Percentiles rank a stretch among this genome's conserved stretches.
Conservation (phyloP, 208 protist species). For the Trypanosoma conorhini region DNA sequence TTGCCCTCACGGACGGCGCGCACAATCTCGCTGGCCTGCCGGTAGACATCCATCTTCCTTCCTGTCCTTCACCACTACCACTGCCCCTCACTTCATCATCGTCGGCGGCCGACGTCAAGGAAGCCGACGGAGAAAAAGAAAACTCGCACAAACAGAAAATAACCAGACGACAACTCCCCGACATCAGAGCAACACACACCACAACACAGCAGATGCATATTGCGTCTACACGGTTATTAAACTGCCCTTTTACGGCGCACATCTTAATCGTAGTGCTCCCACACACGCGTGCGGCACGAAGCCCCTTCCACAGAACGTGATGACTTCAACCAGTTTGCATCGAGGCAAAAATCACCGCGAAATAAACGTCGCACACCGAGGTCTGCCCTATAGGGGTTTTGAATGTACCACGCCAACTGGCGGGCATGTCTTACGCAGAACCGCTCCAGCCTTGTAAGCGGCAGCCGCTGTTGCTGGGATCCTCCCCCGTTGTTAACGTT, state of each 20-base stretch:
- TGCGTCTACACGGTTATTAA: neutral
- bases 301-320: conserved; percentile 14
- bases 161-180: too few species aligned
- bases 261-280: conserved; percentile 39
- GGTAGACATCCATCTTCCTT: conserved; percentile 85
- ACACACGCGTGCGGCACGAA: conserved; percentile 29
- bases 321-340: conserved; percentile 34
- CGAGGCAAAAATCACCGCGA: conserved; percentile 17
- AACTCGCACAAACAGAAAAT: neutral
- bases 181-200: neutral
- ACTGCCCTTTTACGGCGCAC: neutral
- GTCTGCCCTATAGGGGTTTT: neutral
- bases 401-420: conserved; percentile 10
- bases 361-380: neutral
- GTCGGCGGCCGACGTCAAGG: neutral
- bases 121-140: conserved; percentile 8
- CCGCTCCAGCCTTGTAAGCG: neutral
- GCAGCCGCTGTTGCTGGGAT: neutral
- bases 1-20: conserved; percentile 64
- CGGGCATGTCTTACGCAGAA: conserved; percentile 15
- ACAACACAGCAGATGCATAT: neutral
- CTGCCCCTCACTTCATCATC: neutral
- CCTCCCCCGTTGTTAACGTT: conserved; percentile 3
- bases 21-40: conserved; percentile 83
- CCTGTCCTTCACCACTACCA: conserved; percentile 2